phyloP scores from a whole-genome alignment of 495 filamentous ascomycete genomes.

The Penicillium psychrofluorescens region DNA sequence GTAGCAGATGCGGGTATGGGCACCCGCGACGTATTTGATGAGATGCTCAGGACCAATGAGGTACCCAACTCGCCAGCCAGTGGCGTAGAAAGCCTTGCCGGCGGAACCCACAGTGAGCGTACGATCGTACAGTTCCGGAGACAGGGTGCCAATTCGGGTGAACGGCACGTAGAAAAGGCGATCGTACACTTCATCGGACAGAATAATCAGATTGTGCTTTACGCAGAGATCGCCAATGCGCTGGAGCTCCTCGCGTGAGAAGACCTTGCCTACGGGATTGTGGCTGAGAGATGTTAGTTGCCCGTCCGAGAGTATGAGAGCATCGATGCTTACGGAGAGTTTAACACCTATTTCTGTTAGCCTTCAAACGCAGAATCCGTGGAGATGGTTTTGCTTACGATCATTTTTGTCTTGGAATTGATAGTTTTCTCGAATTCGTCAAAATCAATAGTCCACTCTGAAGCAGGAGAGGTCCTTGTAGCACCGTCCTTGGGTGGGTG shows the following conservation, averaged over 20 bases:
- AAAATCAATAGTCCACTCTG: conserved; percentile 84
- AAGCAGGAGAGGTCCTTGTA: conserved; percentile 68
- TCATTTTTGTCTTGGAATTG: conserved; percentile 84
- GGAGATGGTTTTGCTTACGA: conserved; percentile 49
- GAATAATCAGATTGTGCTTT: conserved; percentile 88
- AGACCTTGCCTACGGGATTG: conserved; percentile 96
- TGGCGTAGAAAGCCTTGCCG: conserved; percentile 97
- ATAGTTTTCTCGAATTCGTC: conserved; percentile 77
- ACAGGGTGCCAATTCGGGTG: conserved; percentile 82
- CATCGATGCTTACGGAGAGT: conserved; percentile 29
- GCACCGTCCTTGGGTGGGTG: conserved; percentile 84
- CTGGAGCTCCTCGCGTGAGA: conserved; percentile 73
- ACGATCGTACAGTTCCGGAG: conserved; percentile 74
- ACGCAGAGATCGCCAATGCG: conserved; percentile 85
- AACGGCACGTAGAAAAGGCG: conserved; percentile 92
- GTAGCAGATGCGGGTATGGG: conserved; percentile 96
- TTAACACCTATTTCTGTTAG: conserved; percentile 30
- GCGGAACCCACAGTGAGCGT: conserved; percentile 92
- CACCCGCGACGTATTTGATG: conserved; percentile 86
- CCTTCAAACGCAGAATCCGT: not conserved
- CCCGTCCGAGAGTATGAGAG: not conserved
- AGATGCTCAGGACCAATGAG: conserved; percentile 82
- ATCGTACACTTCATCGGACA: conserved; percentile 96
- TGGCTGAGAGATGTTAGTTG: conserved; percentile 43
- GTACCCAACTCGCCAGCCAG: conserved; percentile 95